Evolutionary conservation across 1,284 basidiomycete species (phyloP), one percentile per base, ranked within the genome.

Genomic region (Gomphus sp.): DNA sequence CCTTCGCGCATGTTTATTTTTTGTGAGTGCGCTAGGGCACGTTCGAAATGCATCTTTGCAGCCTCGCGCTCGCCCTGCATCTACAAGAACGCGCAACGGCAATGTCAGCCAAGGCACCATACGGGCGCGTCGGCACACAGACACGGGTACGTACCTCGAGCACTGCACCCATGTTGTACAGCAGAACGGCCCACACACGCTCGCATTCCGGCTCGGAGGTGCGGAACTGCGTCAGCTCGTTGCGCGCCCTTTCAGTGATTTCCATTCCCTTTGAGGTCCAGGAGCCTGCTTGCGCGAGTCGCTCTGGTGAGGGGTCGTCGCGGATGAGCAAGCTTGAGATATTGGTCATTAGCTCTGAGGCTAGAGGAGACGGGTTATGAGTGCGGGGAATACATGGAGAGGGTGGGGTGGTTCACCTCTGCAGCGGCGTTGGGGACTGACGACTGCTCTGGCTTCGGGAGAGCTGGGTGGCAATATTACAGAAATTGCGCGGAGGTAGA

Each of bases 341-440:
- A 61, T 81, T 83, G 63, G 78, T 81, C 86, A 89, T 87, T 12
- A 88, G 65, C 55, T 86, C 79, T 7, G 86, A 85, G n/a, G 79
- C 85, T 86, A 62, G 10, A n/a, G 53, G 36, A 50, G n/a, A 39
- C 39, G n/a, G n/a, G n/a, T n/a, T 55, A 50, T 61, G 2, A 25
- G 44, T 50, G 44, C 12, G 25, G 3, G 47, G n/a, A 37, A 12
- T 4, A 11, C 6, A 25, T 34, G 37, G 47, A 7, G 39, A 14
- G 3, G 6, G n/a, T 50, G 2, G 16, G 43, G 18, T 25, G 18
- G 55, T n/a, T 59, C 68, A 84, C 85, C 84, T 71, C 80, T 73
- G 66, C 87, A 88, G 58, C 74, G 73, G 60, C 87, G 80, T 62
- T 82, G 80, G 0, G 74, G 65, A 36, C 63, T 60, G 62, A 69